Conservation (phyloP, 768 basidiomycete genomes). For the Mycena polygramma region DNA sequence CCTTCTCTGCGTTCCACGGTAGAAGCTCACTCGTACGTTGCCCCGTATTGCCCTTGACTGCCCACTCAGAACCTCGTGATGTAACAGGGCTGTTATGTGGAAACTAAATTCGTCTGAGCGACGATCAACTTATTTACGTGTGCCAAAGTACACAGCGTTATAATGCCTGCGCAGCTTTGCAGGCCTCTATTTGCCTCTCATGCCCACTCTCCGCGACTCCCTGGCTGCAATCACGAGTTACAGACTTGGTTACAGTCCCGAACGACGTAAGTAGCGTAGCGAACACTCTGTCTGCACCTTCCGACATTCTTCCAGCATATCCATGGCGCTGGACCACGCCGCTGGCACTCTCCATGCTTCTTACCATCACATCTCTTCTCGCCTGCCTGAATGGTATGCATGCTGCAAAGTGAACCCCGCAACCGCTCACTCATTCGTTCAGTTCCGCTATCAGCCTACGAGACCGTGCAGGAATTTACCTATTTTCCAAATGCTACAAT, state of each 20-base stretch:
- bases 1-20: no score
- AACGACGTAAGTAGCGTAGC: not conserved
- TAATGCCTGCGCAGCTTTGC: no score
- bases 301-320: constrained; percentile 11
- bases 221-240: not conserved
- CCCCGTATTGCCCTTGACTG: no score
- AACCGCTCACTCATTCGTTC: not conserved
- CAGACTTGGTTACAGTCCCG: constrained; percentile 10
- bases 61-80: no score
- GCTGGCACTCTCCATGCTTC: not conserved
- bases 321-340: constrained; percentile 28
- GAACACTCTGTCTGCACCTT: not conserved
- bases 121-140: no score
- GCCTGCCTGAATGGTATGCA: constrained; percentile 10
- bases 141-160: no score
- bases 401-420: not conserved
- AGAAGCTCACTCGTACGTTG: no score
- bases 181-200: not conserved
- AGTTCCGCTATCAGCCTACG: constrained; percentile 26
- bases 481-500: constrained; percentile 16
- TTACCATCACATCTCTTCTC: not conserved
- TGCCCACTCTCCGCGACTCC: not conserved
- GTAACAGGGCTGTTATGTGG: no score
- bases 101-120: no score
- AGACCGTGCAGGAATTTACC: constrained; percentile 1